Conservation (phyloP, 306 rosid species). For the Quercus mongolica region DNA sequence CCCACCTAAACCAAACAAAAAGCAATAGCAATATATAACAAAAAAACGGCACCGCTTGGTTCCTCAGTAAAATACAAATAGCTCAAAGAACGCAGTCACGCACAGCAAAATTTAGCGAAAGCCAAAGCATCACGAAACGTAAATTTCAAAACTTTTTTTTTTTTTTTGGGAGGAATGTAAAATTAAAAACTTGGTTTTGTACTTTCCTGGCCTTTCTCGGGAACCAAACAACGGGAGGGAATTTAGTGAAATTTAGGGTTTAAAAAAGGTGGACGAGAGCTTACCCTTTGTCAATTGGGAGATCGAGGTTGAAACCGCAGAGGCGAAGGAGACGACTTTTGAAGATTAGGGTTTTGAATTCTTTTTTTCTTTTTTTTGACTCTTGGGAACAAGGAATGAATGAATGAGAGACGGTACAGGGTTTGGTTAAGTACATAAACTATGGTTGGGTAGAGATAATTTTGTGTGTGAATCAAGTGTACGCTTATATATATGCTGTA, state of each 20-base stretch:
- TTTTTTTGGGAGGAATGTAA: too few relatives aligned
- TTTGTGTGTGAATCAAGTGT: background rate
- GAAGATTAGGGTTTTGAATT: constrained; percentile 37
- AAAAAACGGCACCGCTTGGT: background rate
- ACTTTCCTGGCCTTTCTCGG: background rate
- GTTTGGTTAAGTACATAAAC: background rate
- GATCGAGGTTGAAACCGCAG: constrained; percentile 28
- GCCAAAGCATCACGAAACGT: background rate
- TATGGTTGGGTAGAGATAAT: background rate
- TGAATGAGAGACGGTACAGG: background rate
- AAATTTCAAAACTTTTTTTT: background rate
- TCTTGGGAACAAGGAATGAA: background rate
- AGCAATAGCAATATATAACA: background rate
- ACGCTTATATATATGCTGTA: background rate
- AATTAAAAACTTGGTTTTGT: background rate
- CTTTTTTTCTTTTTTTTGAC: background rate
- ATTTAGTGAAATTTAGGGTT: background rate
- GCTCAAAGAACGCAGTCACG: background rate
- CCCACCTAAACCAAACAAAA: background rate
- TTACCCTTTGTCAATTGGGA: constrained; percentile 33
- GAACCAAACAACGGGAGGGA: background rate
- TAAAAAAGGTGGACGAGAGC: background rate
- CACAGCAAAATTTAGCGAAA: background rate
- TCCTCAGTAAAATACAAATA: background rate
- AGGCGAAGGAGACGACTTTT: background rate